Evolutionary conservation across 108 stramenopile species (phyloP), one percentile per base, ranked within the genome.

Genomic region (Skeletonema menzelii): DNA sequence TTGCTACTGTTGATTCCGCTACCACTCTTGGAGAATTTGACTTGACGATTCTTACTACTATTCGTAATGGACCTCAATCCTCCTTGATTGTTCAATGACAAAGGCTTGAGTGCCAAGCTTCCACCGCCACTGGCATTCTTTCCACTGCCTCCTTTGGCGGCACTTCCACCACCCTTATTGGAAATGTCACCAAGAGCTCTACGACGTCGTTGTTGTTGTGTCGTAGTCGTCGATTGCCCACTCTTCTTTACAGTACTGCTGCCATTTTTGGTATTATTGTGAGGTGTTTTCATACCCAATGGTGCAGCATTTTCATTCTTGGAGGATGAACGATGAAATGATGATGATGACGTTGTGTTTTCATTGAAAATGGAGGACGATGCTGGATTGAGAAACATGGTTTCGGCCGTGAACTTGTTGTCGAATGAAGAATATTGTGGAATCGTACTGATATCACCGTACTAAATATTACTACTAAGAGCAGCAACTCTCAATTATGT

Each of bases 111-210:
- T 44, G 38, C 37, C 57, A 59, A 69, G 27, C 42, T 6, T 15
- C 56, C 56, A 22, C 37, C 32, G 4, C 40, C 40, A 38, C 37
- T 13, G 15, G 15, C 40, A 14, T 60, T 53, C 28, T 34, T 65
- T 24, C 75, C 49, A 26, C 34, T 42, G 20, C 56, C 58, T 12
- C 56, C 58, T 12, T 59, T 34, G 24, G 38, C 59, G 10, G 56
- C 53, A 19, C 57, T 57, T 14, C 57, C 47, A 6, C 55, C 73
- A 30, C 40, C 32, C 32, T 70, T 70, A 56, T 78, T 78, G 59
- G 77, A 78, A 56, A 78, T 78, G 31, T 78, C 77, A 19, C 77
- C 77, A 46, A 78, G 70, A 53, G 77, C 77, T 20, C 77, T 70
- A 67, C 77, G 77, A 71, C 77, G 77, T 14, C 65, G 30, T 53